Percentiles rank a stretch among this genome's conserved stretches.
These are phyloP conservation scores for Pharnaceum exiguum DNA, from an alignment of 148 eudicot species.

Conservation along the genomic window DNA sequence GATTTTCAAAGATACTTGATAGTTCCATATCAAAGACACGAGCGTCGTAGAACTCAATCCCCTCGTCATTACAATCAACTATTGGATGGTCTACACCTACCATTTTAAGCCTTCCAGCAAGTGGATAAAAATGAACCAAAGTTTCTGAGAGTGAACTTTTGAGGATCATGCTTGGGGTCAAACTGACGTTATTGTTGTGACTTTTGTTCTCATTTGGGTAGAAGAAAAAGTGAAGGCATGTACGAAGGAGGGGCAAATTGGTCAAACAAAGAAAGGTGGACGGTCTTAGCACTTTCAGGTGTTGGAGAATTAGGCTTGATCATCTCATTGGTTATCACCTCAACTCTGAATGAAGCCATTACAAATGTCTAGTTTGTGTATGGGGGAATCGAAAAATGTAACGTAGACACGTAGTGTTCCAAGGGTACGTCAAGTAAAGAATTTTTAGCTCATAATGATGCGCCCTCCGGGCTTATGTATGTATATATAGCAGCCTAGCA, in stretches of 20 bases:
- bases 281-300: background rate
- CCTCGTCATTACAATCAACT: constrained; percentile 29
- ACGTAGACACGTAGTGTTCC: no score
- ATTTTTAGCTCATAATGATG: no score
- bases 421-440: no score
- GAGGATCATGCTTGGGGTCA: background rate
- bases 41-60: constrained; percentile 13
- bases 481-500: no score
- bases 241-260: background rate
- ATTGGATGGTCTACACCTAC: background rate
- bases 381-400: no score
- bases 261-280: constrained; percentile 2
- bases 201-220: background rate
- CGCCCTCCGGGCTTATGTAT: no score
- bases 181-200: background rate
- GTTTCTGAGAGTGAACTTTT: constrained; percentile 15
- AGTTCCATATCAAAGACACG: no score
- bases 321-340: background rate
- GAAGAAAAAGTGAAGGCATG: constrained; percentile 12
- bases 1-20: no score
- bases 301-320: background rate
- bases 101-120: constrained; percentile 28
- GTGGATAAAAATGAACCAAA: constrained; percentile 24
- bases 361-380: no score
- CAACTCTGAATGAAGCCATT: no score